A percentile compares a stretch with the other conserved stretches of the same genome.
These are phyloP conservation scores for Quercus variabilis DNA, from an alignment of 306 rosid species.

Conservation along the genomic window DNA sequence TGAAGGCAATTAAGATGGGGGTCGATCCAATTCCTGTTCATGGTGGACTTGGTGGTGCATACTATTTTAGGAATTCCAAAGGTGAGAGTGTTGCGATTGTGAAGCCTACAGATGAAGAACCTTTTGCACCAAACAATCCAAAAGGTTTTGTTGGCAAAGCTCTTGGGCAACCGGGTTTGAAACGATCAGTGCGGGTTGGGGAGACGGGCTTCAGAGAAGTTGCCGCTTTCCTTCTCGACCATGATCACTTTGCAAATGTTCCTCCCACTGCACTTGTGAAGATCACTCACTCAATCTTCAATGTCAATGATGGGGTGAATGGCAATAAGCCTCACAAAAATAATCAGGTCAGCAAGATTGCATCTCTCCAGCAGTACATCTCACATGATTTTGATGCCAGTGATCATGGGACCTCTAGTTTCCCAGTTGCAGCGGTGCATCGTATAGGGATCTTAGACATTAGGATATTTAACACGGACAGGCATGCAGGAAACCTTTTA, in stretches of 20 bases:
- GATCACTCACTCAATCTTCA: constrained; percentile 92
- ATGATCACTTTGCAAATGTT: constrained; percentile 84
- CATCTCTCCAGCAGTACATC: constrained; percentile 87
- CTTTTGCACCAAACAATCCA: constrained; percentile 96
- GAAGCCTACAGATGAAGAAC: constrained; percentile 97
- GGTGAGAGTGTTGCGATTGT: constrained; percentile 91
- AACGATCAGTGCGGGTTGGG: constrained; percentile 91
- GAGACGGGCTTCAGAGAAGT: constrained; percentile 97
- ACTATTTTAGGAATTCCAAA: constrained; percentile 64
- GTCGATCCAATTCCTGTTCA: constrained; percentile 80
- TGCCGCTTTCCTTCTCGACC: constrained; percentile 88
- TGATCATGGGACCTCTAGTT: constrained; percentile 96
- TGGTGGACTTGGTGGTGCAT: constrained; percentile 97
- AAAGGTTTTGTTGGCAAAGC: constrained; percentile 95
- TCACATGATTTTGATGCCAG: constrained; percentile 97
- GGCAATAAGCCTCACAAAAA: constrained; percentile 61
- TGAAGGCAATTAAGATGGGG: constrained; percentile 73
- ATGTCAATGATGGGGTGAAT: constrained; percentile 84
- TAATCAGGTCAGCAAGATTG: constrained; percentile 87
- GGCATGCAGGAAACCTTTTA: constrained; percentile 95
- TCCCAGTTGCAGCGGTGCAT: constrained; percentile 90
- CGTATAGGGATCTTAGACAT: constrained; percentile 91
- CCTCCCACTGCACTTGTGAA: constrained; percentile 94
- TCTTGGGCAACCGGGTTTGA: constrained; percentile 93
- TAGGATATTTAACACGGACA: constrained; percentile 95